Conservation (phyloP, 441 rosid genomes). For the Pelargonium fulgidum region DNA sequence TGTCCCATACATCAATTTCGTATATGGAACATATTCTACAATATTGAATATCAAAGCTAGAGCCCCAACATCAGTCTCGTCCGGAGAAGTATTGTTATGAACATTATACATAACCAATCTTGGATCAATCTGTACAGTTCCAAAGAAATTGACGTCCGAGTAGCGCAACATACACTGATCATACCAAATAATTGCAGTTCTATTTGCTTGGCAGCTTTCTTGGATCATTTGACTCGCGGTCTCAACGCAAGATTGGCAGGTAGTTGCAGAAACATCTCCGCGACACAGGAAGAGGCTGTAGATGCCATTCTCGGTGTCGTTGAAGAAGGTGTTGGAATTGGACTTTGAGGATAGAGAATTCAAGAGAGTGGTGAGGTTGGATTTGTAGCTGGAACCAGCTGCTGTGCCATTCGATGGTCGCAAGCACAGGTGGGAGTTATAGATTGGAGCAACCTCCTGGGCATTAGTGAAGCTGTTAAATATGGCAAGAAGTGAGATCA, state of each 20-base stretch:
- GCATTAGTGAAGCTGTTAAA: neutral
- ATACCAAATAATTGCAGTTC: slow-evolving; percentile 31
- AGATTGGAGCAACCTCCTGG: neutral
- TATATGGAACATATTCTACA: neutral
- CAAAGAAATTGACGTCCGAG: slow-evolving; percentile 27
- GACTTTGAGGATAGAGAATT: slow-evolving; percentile 28
- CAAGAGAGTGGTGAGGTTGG: slow-evolving; percentile 28
- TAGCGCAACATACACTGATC: slow-evolving; percentile 38
- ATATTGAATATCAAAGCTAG: neutral
- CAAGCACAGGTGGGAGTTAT: slow-evolving; percentile 21
- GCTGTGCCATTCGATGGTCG: neutral
- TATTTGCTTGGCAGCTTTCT: slow-evolving; percentile 23
- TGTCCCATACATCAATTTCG: neutral
- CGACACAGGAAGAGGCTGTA: slow-evolving; percentile 29
- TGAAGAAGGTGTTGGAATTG: slow-evolving; percentile 26
- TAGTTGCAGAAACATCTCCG: slow-evolving; percentile 32
- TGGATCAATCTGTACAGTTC: slow-evolving; percentile 12
- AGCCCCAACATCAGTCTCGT: slow-evolving; percentile 22
- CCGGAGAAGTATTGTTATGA: slow-evolving; percentile 19
- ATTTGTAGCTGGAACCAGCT: slow-evolving; percentile 6
- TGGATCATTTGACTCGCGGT: slow-evolving; percentile 23
- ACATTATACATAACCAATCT: neutral
- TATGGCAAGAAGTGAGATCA: neutral
- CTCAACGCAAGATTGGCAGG: slow-evolving; percentile 33
- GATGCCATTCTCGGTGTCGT: slow-evolving; percentile 19